phyloP scores from a whole-genome alignment of 768 basidiomycete genomes.

The Boletus sp. region DNA sequence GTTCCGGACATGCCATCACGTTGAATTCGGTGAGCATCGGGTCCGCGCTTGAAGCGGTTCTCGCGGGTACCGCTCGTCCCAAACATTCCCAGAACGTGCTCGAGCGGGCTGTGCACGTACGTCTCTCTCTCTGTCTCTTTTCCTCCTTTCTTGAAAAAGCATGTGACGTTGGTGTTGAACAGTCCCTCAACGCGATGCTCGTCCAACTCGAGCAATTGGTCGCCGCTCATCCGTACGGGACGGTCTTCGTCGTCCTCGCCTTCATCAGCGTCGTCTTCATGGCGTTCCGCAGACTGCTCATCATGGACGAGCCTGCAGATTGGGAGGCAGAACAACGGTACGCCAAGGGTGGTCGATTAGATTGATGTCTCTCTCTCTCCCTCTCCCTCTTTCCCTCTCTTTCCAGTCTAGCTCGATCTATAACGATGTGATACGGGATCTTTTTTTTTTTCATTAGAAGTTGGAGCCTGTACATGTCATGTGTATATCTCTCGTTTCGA shows the following conservation, averaged over 20 bases:
- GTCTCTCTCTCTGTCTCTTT: slow-evolving; percentile 14
- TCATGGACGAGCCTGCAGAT: slow-evolving; percentile 13
- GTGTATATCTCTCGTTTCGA: background rate
- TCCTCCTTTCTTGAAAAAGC: background rate
- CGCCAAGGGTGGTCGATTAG: slow-evolving; percentile 20
- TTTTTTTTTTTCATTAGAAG: too few species aligned
- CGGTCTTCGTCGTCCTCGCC: slow-evolving; percentile 1
- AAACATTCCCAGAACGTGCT: slow-evolving; percentile 69
- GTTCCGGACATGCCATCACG: slow-evolving; percentile 49
- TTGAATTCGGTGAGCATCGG: slow-evolving; percentile 59
- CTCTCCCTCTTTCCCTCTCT: too few species aligned
- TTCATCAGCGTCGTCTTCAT: slow-evolving; percentile 7
- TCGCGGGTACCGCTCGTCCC: slow-evolving; percentile 43
- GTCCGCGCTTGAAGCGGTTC: slow-evolving; percentile 65
- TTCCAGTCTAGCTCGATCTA: too few species aligned
- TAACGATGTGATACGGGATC: too few species aligned
- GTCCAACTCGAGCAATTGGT: slow-evolving; percentile 6
- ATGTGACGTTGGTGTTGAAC: background rate
- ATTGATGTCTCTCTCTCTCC: slow-evolving; percentile 10
- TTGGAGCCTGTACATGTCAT: too few species aligned
- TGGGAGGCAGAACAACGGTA: slow-evolving; percentile 16
- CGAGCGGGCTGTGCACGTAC: slow-evolving; percentile 63
- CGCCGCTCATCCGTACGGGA: slow-evolving; percentile 21
- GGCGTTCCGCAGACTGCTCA: slow-evolving; percentile 12
- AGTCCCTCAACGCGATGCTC: slow-evolving; percentile 20